Evolutionary conservation across 352 stramenopile species (phyloP).

Genomic region (Phytopythium helicoides): DNA sequence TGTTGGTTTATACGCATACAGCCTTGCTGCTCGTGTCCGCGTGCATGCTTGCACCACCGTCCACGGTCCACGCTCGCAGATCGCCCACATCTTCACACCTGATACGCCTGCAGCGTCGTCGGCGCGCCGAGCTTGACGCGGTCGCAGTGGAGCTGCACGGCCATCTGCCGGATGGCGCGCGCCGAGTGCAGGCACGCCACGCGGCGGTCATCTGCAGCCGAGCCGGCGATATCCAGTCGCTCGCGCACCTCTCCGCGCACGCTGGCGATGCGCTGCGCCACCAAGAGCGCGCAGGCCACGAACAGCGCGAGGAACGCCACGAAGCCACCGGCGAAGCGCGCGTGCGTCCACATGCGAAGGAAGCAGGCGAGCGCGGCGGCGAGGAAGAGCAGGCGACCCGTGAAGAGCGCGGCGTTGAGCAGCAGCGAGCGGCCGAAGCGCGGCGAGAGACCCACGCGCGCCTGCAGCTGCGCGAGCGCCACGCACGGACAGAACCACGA

Average conservation of each 20-base stretch:
- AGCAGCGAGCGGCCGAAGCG: slow-evolving; percentile 14
- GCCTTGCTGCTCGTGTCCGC: too few species aligned
- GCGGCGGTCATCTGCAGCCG: slow-evolving; percentile 22
- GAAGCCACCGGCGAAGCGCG: slow-evolving; percentile 14
- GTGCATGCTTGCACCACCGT: too few species aligned
- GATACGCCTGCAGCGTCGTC: slow-evolving; percentile 33
- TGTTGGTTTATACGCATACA: too few species aligned
- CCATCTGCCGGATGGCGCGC: slow-evolving; percentile 37
- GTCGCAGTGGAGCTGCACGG: slow-evolving; percentile 38
- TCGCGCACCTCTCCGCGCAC: slow-evolving; percentile 28
- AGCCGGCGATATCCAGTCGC: slow-evolving; percentile 31
- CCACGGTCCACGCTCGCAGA: too few species aligned
- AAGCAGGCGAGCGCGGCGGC: slow-evolving; percentile 16
- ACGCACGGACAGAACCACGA: slow-evolving; percentile 32
- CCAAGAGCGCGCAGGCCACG: slow-evolving; percentile 11
- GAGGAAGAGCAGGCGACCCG: slow-evolving; percentile 19
- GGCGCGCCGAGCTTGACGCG: slow-evolving; percentile 27
- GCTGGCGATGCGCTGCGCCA: slow-evolving; percentile 22
- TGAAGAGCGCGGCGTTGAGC: slow-evolving; percentile 17
- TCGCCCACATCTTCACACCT: slow-evolving; percentile 31
- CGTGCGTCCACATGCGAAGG: slow-evolving; percentile 6
- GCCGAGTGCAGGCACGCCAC: slow-evolving; percentile 17
- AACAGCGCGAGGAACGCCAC: slow-evolving; percentile 16
- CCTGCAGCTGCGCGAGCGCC: slow-evolving; percentile 29
- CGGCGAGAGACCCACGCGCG: slow-evolving; percentile 25